phyloP scores from a whole-genome alignment of 176 grass and related monocot species.

The Thinopyrum elongatum region DNA sequence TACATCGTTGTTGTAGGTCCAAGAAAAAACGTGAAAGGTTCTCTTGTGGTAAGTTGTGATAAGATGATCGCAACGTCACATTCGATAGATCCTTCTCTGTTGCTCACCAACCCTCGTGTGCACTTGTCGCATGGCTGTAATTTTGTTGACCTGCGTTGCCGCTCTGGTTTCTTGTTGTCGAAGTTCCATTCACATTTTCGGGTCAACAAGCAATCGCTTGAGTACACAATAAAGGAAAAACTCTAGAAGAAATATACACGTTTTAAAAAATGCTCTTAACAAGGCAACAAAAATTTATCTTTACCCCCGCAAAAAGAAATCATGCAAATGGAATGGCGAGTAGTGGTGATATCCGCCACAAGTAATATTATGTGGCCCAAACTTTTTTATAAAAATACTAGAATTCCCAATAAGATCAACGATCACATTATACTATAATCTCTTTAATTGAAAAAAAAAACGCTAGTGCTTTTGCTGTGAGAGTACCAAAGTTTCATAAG shows the following conservation, averaged over 20 bases:
- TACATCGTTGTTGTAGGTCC: neutral
- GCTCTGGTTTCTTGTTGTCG: neutral
- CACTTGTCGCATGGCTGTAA: neutral
- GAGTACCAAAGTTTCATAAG: too few relatives aligned
- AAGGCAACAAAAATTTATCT: neutral
- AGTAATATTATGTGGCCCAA: too few relatives aligned
- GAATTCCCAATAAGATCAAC: too few relatives aligned
- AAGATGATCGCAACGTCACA: neutral
- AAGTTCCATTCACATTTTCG: neutral
- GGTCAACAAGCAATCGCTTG: neutral
- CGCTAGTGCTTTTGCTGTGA: too few relatives aligned
- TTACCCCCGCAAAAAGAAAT: neutral
- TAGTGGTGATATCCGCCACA: neutral
- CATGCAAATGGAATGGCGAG: neutral
- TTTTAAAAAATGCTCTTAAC: neutral
- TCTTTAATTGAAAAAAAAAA: too few relatives aligned
- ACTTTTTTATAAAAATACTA: too few relatives aligned
- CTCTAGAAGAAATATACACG: neutral
- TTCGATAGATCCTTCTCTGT: neutral
- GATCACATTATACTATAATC: too few relatives aligned
- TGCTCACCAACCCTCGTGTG: constrained; percentile 20
- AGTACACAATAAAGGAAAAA: neutral
- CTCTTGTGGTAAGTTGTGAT: neutral
- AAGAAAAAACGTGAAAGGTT: neutral
- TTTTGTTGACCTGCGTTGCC: neutral